Base-by-base conservation (phyloP, 805 yeast species). In the Spathaspora boniae region DNA sequence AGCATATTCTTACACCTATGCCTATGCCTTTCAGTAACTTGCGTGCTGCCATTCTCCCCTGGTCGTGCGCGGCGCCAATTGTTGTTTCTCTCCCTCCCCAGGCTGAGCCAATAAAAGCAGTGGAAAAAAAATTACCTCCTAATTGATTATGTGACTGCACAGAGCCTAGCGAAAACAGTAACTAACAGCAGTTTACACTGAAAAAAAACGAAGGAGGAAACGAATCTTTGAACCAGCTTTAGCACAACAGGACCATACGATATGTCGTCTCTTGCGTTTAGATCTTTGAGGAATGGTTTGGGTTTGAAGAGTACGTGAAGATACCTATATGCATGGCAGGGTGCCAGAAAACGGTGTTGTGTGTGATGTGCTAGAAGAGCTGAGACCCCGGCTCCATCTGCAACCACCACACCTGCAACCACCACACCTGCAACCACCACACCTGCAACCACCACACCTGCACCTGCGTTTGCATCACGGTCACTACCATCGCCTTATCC, bases 221-320 rank as follows among this genome's bases (percentile, higher is more conserved):
- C 12, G 14, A n/a, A 30, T 2, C 4, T 18, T 28, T 17, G n/a
- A 16, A 4, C 16, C 14, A 26, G 9, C 5, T 16, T 16, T 19
- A 20, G 17, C 26, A 25, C 35, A 26, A 16, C 7, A 9, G n/a
- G n/a, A n/a, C n/a, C 17, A 17, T 21, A 17, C 9, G 54, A 40
- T 43, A 59, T 57, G 63, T 57, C 62, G 33, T 58, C 70, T 45
- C 62, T 60, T 57, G 70, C 71, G 41, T 64, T 66, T 50, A 68
- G 71, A 66, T 60, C 73, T 39, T 53, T 66, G 55, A 65, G 65
- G 57, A 58, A 52, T 52, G 64, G 65, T 38, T 56, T 64, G 43
- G 64, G 66, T 29, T 53, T 60, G 42, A 65, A 56, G 51, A 61
- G 71, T 66, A 65, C 46, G 68, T 56, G 42, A n/a, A n/a, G n/a